A percentile compares a stretch with the other conserved stretches of the same genome.
These are phyloP conservation scores for Pichia californica DNA, from an alignment of 805 yeast genomes.

Conservation along the genomic window DNA sequence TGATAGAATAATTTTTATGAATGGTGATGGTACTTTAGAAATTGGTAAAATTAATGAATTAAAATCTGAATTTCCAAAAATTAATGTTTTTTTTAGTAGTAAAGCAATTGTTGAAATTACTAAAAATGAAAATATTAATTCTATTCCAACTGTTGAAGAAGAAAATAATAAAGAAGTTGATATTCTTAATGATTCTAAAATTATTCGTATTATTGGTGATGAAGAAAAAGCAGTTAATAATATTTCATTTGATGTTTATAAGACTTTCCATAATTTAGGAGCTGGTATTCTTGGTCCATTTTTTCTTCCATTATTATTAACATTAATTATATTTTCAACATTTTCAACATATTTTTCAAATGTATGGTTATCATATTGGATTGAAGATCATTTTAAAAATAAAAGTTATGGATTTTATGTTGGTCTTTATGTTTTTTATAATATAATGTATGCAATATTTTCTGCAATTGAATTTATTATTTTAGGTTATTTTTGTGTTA, in stretches of 20 bases:
- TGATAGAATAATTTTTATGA: constrained; percentile 59
- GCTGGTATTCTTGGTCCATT: constrained; percentile 39
- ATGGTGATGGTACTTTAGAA: constrained; percentile 53
- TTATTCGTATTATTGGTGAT: constrained; percentile 34
- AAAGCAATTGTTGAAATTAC: no score
- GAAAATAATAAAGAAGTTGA: constrained; percentile 10
- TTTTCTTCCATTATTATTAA: constrained; percentile 25
- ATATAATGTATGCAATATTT: constrained; percentile 42
- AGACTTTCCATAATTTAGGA: constrained; percentile 45
- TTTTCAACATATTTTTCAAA: constrained; percentile 55
- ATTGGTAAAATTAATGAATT: constrained; percentile 58
- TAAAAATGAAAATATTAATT: no score
- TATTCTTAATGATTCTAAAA: constrained; percentile 7
- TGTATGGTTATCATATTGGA: constrained; percentile 85
- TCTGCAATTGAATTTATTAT: constrained; percentile 37
- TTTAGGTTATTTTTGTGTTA: constrained; percentile 44
- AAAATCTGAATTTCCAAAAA: constrained; percentile 29
- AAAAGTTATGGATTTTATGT: constrained; percentile 54
- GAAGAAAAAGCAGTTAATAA: constrained; percentile 58
- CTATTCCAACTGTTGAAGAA: no score
- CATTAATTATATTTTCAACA: constrained; percentile 30
- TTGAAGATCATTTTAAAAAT: constrained; percentile 42
- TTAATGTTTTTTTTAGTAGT: constrained; percentile 36
- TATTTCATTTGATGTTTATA: constrained; percentile 43
- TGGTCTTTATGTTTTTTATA: constrained; percentile 63